Conservation (phyloP, 176 grass and related monocot genomes). For the Panicum miliaceum region DNA sequence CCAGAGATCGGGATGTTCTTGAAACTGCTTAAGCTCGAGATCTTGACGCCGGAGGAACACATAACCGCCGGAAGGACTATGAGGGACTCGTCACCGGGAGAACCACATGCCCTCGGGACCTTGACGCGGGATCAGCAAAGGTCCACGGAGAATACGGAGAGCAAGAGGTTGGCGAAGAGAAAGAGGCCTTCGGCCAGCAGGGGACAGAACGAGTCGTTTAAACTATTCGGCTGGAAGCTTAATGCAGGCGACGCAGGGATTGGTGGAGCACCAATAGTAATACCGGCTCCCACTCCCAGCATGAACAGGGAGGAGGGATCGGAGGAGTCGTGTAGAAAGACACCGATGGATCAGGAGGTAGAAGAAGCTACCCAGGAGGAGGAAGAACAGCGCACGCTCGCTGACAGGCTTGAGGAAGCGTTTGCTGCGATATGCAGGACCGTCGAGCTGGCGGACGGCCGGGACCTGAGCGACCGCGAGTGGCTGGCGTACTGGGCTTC, state of each 20-base stretch:
- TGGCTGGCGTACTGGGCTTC: neutral
- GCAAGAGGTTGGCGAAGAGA: too few species aligned
- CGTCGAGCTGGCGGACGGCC: neutral
- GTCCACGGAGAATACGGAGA: neutral
- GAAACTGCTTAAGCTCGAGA: slow-evolving; percentile 24
- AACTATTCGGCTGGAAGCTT: too few species aligned
- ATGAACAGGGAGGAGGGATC: neutral
- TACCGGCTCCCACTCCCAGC: neutral
- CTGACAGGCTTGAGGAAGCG: neutral
- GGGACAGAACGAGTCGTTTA: neutral
- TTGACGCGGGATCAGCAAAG: neutral
- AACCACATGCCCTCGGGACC: too few species aligned
- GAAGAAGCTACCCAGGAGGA: neutral
- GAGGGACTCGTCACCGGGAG: too few species aligned
- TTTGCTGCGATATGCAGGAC: neutral
- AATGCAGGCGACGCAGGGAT: neutral
- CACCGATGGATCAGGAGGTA: neutral
- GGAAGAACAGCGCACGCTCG: neutral
- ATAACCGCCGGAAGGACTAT: too few species aligned
- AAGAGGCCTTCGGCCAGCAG: neutral
- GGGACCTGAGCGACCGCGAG: neutral
- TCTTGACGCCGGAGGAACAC: neutral
- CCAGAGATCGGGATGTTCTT: neutral
- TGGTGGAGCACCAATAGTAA: neutral
- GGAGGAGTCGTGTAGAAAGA: neutral